Evolutionary conservation across 768 basidiomycete genomes (phyloP).

Genomic region (Lentinula sp.): DNA sequence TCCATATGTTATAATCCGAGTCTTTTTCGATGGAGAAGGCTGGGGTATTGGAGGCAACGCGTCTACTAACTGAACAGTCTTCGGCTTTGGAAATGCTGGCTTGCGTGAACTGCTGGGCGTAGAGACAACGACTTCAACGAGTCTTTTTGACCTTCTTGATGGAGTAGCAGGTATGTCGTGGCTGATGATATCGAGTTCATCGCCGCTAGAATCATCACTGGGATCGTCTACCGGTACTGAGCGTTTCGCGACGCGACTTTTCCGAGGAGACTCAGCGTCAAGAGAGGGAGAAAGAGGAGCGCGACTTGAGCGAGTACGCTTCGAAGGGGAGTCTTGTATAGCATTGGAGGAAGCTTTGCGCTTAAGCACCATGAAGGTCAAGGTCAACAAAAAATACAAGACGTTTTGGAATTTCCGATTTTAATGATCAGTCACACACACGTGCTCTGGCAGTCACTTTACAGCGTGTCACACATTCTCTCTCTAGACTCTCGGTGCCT

Average conservation of each 20-base stretch:
- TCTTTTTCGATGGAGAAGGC: neutral
- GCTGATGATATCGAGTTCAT: constrained; percentile 1
- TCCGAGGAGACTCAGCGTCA: neutral
- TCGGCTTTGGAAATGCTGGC: neutral
- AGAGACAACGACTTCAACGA: neutral
- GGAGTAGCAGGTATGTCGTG: neutral
- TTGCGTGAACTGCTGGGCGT: neutral
- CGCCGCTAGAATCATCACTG: neutral
- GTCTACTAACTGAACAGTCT: neutral
- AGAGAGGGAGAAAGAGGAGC: neutral
- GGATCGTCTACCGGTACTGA: neutral
- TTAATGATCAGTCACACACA: neutral
- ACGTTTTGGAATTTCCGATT: neutral
- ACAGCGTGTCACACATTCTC: neutral
- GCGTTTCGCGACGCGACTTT: neutral
- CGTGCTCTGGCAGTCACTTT: neutral
- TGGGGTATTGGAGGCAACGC: neutral
- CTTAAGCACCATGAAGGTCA: constrained; percentile 32
- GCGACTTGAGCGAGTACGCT: constrained; percentile 23
- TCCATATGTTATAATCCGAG: neutral
- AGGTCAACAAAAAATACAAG: neutral
- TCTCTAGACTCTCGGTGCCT: neutral
- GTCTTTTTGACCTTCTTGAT: neutral
- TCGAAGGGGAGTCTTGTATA: constrained; percentile 20
- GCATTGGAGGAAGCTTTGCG: constrained; percentile 29